Evolutionary conservation across 2,329 filamentous ascomycete species (phyloP).

Genomic region (Phyllachora maydis): DNA sequence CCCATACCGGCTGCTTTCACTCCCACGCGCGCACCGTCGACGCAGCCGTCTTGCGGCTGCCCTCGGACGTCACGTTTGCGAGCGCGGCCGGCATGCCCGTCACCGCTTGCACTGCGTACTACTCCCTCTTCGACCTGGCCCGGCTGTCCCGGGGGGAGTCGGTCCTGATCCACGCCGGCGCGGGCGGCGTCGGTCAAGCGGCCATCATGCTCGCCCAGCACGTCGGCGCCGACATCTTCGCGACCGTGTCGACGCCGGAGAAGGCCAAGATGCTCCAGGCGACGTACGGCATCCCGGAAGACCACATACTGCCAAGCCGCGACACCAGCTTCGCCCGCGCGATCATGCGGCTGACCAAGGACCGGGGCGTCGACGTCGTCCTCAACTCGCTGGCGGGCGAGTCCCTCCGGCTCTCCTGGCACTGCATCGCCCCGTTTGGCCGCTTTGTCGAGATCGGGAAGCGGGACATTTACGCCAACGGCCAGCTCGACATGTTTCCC

Average conservation of each 20-base stretch:
- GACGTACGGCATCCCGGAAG: constrained; percentile 1
- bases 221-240: constrained; percentile 1
- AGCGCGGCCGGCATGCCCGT: not conserved
- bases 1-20: not conserved
- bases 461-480: constrained; percentile 8
- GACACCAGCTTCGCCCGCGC: not conserved
- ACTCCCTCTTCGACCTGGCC: constrained; percentile 12
- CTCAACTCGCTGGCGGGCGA: constrained; percentile 8
- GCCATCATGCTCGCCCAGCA: constrained; percentile 1
- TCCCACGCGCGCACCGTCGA: not conserved
- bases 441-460: constrained; percentile 21
- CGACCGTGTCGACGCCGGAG: not conserved
- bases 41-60: not conserved
- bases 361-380: constrained; percentile 6
- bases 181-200: constrained; percentile 1
- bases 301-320: constrained; percentile 1
- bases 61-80: not conserved
- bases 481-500: not conserved
- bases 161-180: constrained; percentile 1
- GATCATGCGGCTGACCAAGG: not conserved
- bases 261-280: constrained; percentile 1
- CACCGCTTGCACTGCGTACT: not conserved
- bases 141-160: constrained; percentile 3
- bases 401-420: constrained; percentile 18
- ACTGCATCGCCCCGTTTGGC: constrained; percentile 19